Evolutionary conservation across 257 asterid species (phyloP).

Genomic region (Fraxinus americana): DNA sequence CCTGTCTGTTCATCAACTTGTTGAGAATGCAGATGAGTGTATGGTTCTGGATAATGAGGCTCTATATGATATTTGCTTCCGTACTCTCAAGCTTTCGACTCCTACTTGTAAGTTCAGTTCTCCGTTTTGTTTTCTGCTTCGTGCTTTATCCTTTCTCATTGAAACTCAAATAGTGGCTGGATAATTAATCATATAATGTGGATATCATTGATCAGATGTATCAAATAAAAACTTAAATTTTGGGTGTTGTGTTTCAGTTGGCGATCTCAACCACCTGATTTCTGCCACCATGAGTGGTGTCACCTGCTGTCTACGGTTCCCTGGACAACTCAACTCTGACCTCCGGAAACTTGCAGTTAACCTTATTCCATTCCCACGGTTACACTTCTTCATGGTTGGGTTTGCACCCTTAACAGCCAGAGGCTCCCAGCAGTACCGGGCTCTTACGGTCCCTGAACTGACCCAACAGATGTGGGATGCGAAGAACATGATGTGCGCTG

Average conservation of each 20-base stretch:
- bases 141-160: no score
- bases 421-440: no score
- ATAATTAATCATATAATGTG: no score
- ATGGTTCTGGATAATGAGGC: slow-evolving; percentile 66
- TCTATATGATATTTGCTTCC: slow-evolving; percentile 59
- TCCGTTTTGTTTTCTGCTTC: no score
- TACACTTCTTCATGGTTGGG: slow-evolving; percentile 30
- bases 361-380: slow-evolving; percentile 60
- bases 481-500: no score
- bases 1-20: slow-evolving; percentile 56
- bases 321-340: slow-evolving; percentile 59
- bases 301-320: slow-evolving; percentile 64
- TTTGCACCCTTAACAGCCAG: no score
- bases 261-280: slow-evolving; percentile 65
- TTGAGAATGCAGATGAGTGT: slow-evolving; percentile 62
- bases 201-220: no score
- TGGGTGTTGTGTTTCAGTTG: slow-evolving; percentile 38
- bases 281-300: slow-evolving; percentile 67
- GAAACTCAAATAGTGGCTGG: no score
- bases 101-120: slow-evolving; percentile 42
- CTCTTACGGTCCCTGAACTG: no score
- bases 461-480: no score
- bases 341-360: slow-evolving; percentile 55
- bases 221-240: background rate
- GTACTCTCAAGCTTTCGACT: slow-evolving; percentile 61